Evolutionary conservation across 2,329 filamentous ascomycete genomes (phyloP), one percentile per base, ranked within the genome.

Genomic region (Diaporthe aspalathi): DNA sequence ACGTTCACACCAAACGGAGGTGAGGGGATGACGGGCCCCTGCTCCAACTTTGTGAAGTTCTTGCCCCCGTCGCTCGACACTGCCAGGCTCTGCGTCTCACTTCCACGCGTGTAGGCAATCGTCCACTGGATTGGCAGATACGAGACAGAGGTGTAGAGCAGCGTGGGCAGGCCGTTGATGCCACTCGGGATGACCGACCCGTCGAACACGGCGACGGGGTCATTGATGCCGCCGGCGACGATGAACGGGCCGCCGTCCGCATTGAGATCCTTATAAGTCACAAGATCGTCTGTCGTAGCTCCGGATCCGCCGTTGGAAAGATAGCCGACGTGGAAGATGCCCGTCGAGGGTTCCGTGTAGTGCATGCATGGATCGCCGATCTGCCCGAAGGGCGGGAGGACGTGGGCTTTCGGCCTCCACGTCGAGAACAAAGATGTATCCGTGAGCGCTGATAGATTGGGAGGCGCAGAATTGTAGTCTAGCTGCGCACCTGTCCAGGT

Each of bases 51-150:
- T 35, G 80, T 80, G 62, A 83, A 83, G 71, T 82, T 83, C 14
- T 75, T 75, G n/a, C 81, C 81, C 78, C 68, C 68, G 29, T 70
- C 68, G 22, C 29, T 52, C 27, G 62, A 81, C 6, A 83, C 78
- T 1, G 84, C 84, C 1, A 85, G 76, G 17, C 81, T 81, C 66
- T 86, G 83, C 0, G 83, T 83, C 73, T 86, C 84, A 47, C 82
- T 65, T 14, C 60, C 60, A 29, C 60, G 60, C 16, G 60, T 65
- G 60, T 65, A 65, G 6, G 45, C 29, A 20, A 65, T 65, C 11
- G 81, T 84, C 83, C 83, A 85, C 49, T 83, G 80, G 16, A 85
- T 84, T 0, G 84, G 84, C 9, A 84, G 74, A 72, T 80, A 83
- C 22, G 80, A 80, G 16, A 85, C 82, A 2, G 81, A 83, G 3